Conservation (phyloP, 2,329 filamentous ascomycete species). For the Penicillium sp. region DNA sequence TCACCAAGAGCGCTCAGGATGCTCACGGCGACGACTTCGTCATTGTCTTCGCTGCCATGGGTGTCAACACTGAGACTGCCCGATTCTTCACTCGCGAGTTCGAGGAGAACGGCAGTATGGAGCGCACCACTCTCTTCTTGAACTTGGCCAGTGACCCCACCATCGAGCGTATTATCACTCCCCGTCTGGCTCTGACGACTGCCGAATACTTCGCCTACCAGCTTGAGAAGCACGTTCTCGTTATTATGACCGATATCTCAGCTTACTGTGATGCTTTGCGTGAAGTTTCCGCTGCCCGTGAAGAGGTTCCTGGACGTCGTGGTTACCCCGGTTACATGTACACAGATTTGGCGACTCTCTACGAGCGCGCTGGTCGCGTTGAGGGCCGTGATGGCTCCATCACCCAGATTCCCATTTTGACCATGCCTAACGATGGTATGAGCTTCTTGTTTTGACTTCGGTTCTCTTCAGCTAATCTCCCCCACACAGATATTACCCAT, state of each 20-base stretch:
- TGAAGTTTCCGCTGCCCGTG: conserved; percentile 95
- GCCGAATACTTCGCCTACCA: conserved; percentile 99
- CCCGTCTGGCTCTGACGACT: conserved; percentile 94
- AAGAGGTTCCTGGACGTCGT: conserved; percentile 98
- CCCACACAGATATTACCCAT: conserved; percentile 80
- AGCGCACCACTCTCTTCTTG: conserved; percentile 94
- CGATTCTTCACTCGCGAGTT: conserved; percentile 99
- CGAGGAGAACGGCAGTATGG: conserved; percentile 98
- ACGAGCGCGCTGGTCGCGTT: conserved; percentile 98
- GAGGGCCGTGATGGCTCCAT: conserved; percentile 96
- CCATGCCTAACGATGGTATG: conserved; percentile 95
- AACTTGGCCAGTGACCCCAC: conserved; percentile 99
- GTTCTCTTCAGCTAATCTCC: conserved; percentile 4
- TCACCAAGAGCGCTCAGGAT: conserved; percentile 95
- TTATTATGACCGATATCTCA: conserved; percentile 96
- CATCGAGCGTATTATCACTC: conserved; percentile 99
- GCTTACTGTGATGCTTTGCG: conserved; percentile 98
- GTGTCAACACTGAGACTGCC: conserved; percentile 98
- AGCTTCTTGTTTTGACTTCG: neutral
- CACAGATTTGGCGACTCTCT: conserved; percentile 99
- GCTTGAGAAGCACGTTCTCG: conserved; percentile 98
- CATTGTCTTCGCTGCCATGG: conserved; percentile 99
- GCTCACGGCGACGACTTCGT: conserved; percentile 99
- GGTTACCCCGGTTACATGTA: conserved; percentile 99
- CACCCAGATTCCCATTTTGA: conserved; percentile 97